Conservation (phyloP, 202 grass and related monocot genomes). For the Eragrostis tef region DNA sequence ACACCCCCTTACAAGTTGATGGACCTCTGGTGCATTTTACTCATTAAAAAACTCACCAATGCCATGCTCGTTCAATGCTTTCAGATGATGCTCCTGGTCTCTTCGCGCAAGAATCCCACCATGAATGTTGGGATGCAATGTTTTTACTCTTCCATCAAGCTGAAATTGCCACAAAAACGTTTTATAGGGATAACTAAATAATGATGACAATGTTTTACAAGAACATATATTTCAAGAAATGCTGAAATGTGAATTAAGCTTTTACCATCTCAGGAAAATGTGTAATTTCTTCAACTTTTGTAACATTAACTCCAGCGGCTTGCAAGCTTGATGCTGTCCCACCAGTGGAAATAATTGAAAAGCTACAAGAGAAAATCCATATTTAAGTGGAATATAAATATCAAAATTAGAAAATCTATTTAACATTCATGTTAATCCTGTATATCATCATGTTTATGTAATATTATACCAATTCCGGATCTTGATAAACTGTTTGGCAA, state of each 20-base stretch:
- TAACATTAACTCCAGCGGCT: constrained; percentile 77
- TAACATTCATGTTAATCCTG: neutral
- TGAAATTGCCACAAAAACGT: constrained; percentile 35
- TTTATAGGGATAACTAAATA: neutral
- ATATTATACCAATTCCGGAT: neutral
- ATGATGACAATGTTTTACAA: neutral
- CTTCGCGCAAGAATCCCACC: constrained; percentile 83
- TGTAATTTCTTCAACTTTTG: constrained; percentile 89
- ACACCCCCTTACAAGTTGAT: no score
- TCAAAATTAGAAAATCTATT: neutral
- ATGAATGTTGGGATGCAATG: constrained; percentile 79
- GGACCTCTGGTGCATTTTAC: no score
- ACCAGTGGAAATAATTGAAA: constrained; percentile 80
- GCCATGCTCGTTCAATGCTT: constrained; percentile 64
- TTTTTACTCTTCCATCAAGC: constrained; percentile 88
- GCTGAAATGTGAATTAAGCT: neutral
- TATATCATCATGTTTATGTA: neutral
- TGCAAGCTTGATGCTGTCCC: constrained; percentile 79
- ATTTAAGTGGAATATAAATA: neutral
- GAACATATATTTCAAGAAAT: constrained; percentile 7
- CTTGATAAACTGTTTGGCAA: neutral
- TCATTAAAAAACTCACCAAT: constrained; percentile 60
- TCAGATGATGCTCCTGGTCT: constrained; percentile 68
- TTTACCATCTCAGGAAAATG: constrained; percentile 95
- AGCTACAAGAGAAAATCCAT: constrained; percentile 42